Evolutionary conservation across 176 grass and related monocot species (phyloP).

Genomic region (Echinochloa phyllopogon): DNA sequence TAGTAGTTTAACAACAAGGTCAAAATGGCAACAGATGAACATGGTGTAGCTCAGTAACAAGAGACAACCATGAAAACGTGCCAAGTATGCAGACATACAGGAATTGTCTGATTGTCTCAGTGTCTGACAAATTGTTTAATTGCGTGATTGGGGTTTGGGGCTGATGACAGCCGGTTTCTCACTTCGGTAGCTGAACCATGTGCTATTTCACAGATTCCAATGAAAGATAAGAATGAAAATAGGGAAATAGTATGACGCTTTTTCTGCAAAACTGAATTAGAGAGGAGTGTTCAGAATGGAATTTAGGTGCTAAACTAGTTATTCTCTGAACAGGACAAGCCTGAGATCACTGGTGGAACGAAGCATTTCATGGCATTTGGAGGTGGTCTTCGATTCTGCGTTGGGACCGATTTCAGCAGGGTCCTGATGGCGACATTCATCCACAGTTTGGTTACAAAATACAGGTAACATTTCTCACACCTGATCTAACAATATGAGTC

Average conservation of each 20-base stretch:
- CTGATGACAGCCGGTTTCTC: background rate
- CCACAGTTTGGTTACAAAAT: slow-evolving; percentile 75
- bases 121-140: slow-evolving; percentile 21
- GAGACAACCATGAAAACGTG: background rate
- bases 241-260: background rate
- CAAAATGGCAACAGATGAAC: slow-evolving; percentile 44
- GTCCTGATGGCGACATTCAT: slow-evolving; percentile 84
- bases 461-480: slow-evolving; percentile 47
- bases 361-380: slow-evolving; percentile 70
- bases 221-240: slow-evolving; percentile 22
- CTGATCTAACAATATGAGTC: background rate
- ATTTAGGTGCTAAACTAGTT: slow-evolving; percentile 11
- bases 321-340: slow-evolving; percentile 49
- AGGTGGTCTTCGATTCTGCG: slow-evolving; percentile 62
- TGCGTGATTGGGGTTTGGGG: background rate
- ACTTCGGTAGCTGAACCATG: slow-evolving; percentile 19
- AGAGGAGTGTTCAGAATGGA: slow-evolving; percentile 5
- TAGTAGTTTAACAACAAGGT: slow-evolving; percentile 52
- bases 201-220: slow-evolving; percentile 6
- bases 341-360: slow-evolving; percentile 66
- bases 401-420: slow-evolving; percentile 62
- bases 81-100: background rate
- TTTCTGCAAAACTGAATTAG: background rate
- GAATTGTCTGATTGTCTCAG: background rate
- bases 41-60: slow-evolving; percentile 21